Percentiles rank a stretch among this genome's conserved stretches.
Conservation (phyloP, 805 yeast genomes). For the Kodamaea neixiangensis region DNA sequence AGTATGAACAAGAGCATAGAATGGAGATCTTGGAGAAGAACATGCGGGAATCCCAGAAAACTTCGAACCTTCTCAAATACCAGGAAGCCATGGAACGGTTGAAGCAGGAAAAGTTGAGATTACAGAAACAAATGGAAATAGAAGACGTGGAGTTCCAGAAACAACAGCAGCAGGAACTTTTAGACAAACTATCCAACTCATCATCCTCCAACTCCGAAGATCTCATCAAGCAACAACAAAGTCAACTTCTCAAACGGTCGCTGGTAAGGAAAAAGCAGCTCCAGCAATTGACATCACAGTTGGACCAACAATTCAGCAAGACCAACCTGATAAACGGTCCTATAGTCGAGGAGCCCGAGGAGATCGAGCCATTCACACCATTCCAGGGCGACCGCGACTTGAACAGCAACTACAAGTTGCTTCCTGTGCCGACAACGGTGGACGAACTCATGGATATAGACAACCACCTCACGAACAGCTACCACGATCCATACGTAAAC, state of each 20-base stretch:
- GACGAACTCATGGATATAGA: slow-evolving; percentile 29
- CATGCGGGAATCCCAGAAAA: slow-evolving; percentile 59
- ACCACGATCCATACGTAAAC: slow-evolving; percentile 48
- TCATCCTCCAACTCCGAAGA: slow-evolving; percentile 37
- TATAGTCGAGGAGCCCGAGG: slow-evolving; percentile 19
- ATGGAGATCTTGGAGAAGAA: slow-evolving; percentile 76
- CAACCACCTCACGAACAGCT: slow-evolving; percentile 48
- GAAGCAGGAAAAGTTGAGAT: slow-evolving; percentile 63
- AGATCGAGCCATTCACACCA: slow-evolving; percentile 77
- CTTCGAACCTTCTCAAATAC: slow-evolving; percentile 66
- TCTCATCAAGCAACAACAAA: slow-evolving; percentile 39
- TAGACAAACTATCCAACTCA: slow-evolving; percentile 39
- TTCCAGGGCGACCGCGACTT: slow-evolving; percentile 84
- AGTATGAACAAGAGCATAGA: slow-evolving; percentile 73
- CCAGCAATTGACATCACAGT: slow-evolving; percentile 60
- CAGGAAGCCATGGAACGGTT: slow-evolving; percentile 56
- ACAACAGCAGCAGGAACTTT: slow-evolving; percentile 43
- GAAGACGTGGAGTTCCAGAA: slow-evolving; percentile 43
- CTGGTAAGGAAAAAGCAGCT: slow-evolving; percentile 64
- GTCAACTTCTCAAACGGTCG: slow-evolving; percentile 55
- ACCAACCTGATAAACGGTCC: slow-evolving; percentile 14
- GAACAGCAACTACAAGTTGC: slow-evolving; percentile 50
- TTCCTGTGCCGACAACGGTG: slow-evolving; percentile 27
- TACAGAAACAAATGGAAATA: slow-evolving; percentile 60
- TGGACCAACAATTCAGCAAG: slow-evolving; percentile 40